These are phyloP conservation scores for Rhizodiscina lignyota DNA, from an alignment of 495 filamentous ascomycete species.

Conservation along the genomic window DNA sequence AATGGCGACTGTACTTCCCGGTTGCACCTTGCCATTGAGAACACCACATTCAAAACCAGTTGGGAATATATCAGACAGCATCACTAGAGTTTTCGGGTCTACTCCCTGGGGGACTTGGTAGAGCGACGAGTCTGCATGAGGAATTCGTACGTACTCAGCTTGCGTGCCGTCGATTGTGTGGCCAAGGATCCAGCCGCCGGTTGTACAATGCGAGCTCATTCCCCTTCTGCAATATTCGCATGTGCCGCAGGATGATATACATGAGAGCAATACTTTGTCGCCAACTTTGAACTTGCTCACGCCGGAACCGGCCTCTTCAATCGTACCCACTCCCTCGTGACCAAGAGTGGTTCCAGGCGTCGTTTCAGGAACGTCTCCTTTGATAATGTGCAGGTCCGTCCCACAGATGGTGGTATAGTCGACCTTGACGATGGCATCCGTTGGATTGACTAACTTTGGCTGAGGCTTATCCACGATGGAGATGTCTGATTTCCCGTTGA, in stretches of 20 bases:
- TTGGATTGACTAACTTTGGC: conserved; percentile 2
- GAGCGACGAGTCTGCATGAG: conserved; percentile 25
- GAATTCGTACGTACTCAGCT: conserved; percentile 33
- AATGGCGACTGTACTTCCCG: conserved; percentile 29
- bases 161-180: conserved; percentile 32
- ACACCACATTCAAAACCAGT: conserved; percentile 34
- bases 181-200: conserved; percentile 28
- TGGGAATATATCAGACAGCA: conserved; percentile 31
- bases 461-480: conserved; percentile 3
- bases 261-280: conserved; percentile 27
- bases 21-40: conserved; percentile 26
- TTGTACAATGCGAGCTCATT: conserved; percentile 23
- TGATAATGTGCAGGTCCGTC: conserved; percentile 24
- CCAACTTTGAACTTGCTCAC: conserved; percentile 16
- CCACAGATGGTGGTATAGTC: conserved; percentile 26
- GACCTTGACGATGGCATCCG: conserved; percentile 16
- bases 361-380: conserved; percentile 19
- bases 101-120: conserved; percentile 23
- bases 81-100: conserved; percentile 22
- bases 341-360: conserved; percentile 10
- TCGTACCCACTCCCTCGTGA: conserved; percentile 14
- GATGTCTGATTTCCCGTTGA: conserved; percentile 5
- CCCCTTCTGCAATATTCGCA: conserved; percentile 24
- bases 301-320: conserved; percentile 9
- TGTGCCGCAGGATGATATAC: conserved; percentile 24